Conservation (phyloP, 345 rosid species). For the Theobroma cacao region DNA sequence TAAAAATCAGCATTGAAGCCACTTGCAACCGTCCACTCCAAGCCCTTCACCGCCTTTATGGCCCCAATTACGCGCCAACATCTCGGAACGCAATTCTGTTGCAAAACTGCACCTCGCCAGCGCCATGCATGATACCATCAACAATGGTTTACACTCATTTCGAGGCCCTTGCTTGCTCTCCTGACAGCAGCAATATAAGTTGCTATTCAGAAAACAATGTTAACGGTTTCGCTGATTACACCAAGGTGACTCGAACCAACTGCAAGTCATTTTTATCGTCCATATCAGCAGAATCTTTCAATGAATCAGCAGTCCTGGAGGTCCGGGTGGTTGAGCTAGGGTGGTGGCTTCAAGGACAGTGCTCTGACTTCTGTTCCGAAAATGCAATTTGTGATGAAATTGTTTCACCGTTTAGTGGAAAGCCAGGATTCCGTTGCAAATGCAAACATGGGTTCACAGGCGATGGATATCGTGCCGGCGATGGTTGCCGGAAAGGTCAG, state of each 20-base stretch:
- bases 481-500: conserved; percentile 65
- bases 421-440: conserved; percentile 38
- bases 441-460: conserved; percentile 55
- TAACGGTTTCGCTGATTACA: conserved; percentile 17
- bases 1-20: conserved; percentile 40
- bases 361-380: conserved; percentile 38
- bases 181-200: conserved; percentile 17
- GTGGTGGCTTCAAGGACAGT: conserved; percentile 66
- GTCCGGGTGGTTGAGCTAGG: conserved; percentile 40
- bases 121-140: conserved; percentile 31
- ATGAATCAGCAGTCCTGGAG: conserved; percentile 29
- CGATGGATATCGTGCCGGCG: conserved; percentile 45
- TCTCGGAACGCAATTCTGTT: conserved; percentile 43
- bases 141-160: conserved; percentile 35
- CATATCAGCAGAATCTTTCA: conserved; percentile 25
- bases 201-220: conserved; percentile 25
- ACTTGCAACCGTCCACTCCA: conserved; percentile 44
- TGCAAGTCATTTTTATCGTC: conserved; percentile 55
- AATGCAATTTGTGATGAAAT: conserved; percentile 36
- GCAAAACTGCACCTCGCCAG: conserved; percentile 27
- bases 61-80: conserved; percentile 40
- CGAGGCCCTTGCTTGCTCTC: conserved; percentile 14
- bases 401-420: conserved; percentile 12
- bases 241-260: neutral
- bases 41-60: conserved; percentile 37